Conservation (phyloP, 2,329 filamentous ascomycete genomes). For the Fusarium brachygibbosum region DNA sequence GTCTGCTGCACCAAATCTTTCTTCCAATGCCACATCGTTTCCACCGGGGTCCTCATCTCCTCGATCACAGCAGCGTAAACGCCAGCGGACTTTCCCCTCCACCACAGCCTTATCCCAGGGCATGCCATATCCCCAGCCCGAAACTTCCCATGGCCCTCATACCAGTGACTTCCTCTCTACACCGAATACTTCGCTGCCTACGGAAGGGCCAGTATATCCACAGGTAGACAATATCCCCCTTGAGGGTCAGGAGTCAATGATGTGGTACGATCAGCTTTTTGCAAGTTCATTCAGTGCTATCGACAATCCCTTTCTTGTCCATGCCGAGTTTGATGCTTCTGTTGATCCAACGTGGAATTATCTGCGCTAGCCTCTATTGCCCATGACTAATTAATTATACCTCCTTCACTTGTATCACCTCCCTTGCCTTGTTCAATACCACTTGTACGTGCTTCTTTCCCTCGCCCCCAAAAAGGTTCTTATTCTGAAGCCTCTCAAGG, state of each 20-base stretch:
- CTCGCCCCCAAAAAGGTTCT: constrained; percentile 32
- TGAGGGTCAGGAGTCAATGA: constrained; percentile 54
- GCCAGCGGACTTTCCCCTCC: background rate
- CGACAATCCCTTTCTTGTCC: constrained; percentile 52
- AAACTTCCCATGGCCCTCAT: background rate
- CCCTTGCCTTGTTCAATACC: constrained; percentile 20
- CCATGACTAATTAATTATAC: constrained; percentile 3
- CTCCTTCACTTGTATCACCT: constrained; percentile 29
- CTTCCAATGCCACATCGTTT: background rate
- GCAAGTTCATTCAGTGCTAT: constrained; percentile 53
- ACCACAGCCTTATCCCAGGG: background rate
- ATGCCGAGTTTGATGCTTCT: constrained; percentile 52
- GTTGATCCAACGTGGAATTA: constrained; percentile 53
- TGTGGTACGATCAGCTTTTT: constrained; percentile 55
- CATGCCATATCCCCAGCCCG: background rate
- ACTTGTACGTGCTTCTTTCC: constrained; percentile 34
- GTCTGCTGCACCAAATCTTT: background rate
- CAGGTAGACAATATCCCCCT: constrained; percentile 31
- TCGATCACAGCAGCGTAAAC: constrained; percentile 12
- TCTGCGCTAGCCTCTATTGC: constrained; percentile 27
- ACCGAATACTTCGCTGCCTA: background rate
- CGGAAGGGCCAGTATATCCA: background rate
- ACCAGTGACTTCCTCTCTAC: background rate
- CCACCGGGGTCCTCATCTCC: background rate
- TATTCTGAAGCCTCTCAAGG: constrained; percentile 33